Evolutionary conservation across 495 filamentous ascomycete species (phyloP), one percentile per base, ranked within the genome.

Genomic region (Hypoxylon intermedium): DNA sequence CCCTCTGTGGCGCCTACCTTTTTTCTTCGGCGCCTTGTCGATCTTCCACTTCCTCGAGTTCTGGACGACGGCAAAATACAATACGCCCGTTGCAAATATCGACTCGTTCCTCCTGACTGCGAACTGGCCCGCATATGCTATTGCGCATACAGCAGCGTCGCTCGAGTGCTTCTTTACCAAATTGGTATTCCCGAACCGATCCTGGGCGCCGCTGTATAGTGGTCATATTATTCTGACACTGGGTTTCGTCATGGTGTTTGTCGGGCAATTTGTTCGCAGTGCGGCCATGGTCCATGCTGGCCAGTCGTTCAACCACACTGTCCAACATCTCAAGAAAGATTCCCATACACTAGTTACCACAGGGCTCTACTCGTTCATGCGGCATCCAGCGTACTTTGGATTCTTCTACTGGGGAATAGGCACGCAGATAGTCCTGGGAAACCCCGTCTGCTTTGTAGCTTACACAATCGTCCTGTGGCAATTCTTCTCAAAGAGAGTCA

Each of bases 331-430:
- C 50, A 85, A 82, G 64, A 82, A 81, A 58, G 75, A 85, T 24
- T 84, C 79, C 0, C 94, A 98, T 70, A 80, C 77, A 6, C 79
- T 98, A 11, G 91, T 98, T 30, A 96, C 87, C 7, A 79, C 73
- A 31, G 94, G 94, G 0, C 73, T 87, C 20, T 87, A 86, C 37
- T 69, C 65, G 6, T 59, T 78, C 26, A 70, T 96, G 42, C 77
- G 94, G 5, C 94, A 98, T 73, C 94, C 94, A 43, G 87, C 86
- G 36, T 98, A 98, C 70, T 97, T 97, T 74, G 94, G 94, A 1
- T 98, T 95, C 75, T 98, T 96, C 70, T 98, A 91, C 88, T 98
- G 92, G 93, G 92, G 88, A 0, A 53, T 98, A n/a, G 94, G 94
- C 1, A 96, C 91, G 33, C 94, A 98, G 79, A 63, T 98, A 49